These are phyloP conservation scores for Epichloe coenophiala DNA, from an alignment of 2,329 filamentous ascomycete species.

Conservation along the genomic window DNA sequence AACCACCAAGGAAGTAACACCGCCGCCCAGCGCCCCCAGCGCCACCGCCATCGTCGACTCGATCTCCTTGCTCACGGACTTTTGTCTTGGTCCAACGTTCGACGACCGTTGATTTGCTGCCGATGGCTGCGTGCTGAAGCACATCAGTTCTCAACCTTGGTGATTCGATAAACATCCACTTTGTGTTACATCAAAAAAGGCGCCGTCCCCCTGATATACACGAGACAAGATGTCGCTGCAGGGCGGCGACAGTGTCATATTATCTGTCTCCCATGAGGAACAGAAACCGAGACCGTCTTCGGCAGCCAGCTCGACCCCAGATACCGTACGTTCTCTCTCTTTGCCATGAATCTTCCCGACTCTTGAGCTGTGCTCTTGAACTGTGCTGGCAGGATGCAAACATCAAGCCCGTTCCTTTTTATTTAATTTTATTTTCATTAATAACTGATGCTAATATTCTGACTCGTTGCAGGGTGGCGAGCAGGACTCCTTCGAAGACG, in stretches of 20 bases:
- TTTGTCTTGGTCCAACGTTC: background rate
- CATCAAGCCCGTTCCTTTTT: background rate
- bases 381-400: background rate
- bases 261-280: slow-evolving; percentile 11
- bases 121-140: slow-evolving; percentile 7
- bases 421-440: too few relatives aligned
- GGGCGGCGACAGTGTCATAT: slow-evolving; percentile 16
- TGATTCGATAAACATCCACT: background rate
- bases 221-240: slow-evolving; percentile 21
- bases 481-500: slow-evolving; percentile 60
- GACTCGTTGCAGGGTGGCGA: slow-evolving; percentile 17
- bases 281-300: slow-evolving; percentile 17
- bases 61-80: background rate
- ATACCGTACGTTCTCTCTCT: slow-evolving; percentile 13
- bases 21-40: background rate
- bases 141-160: background rate
- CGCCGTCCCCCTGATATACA: slow-evolving; percentile 1
- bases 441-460: slow-evolving; percentile 1
- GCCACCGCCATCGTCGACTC: background rate
- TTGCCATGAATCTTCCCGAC: background rate
- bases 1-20: background rate
- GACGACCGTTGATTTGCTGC: background rate
- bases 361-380: background rate
- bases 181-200: background rate
- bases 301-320: slow-evolving; percentile 16